Percentiles rank a stretch among this genome's conserved stretches.
phyloP scores from a whole-genome alignment of 441 rosid species.

The Corymbia citriodora region DNA sequence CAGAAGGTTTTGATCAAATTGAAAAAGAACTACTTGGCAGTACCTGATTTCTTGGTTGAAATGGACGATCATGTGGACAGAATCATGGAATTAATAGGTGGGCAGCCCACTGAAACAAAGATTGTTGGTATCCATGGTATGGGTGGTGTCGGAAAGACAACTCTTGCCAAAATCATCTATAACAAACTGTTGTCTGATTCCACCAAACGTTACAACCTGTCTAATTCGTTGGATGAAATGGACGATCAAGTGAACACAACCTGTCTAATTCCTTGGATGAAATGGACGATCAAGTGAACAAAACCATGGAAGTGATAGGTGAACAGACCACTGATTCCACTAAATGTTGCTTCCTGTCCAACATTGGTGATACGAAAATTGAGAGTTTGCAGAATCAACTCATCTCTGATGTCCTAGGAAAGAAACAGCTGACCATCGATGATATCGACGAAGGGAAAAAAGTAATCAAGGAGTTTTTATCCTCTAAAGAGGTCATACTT shows the following conservation, averaged over 20 bases:
- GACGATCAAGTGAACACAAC: too few species aligned
- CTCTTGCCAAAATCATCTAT: not conserved
- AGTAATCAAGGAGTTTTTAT: not conserved
- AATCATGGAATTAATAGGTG: not conserved
- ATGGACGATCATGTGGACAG: accelerated
- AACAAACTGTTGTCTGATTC: too few species aligned
- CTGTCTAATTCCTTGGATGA: too few species aligned
- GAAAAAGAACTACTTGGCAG: not conserved
- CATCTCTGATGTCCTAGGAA: too few species aligned
- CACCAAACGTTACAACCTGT: too few species aligned
- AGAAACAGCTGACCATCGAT: accelerated
- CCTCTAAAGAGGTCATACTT: not conserved
- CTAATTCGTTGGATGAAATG: too few species aligned
- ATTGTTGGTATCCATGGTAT: not conserved
- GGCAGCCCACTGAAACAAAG: accelerated
- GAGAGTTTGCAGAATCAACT: too few species aligned
- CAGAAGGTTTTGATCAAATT: accelerated
- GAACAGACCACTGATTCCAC: too few species aligned
- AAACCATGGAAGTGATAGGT: too few species aligned
- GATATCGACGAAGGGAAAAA: not conserved
- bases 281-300: too few species aligned
- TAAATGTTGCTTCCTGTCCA: accelerated
- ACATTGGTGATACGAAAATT: accelerated
- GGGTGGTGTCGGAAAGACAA: not conserved
- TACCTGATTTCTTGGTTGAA: not conserved